Conservation (phyloP, 163 green algal species). For the Prototheca wickerhamii region DNA sequence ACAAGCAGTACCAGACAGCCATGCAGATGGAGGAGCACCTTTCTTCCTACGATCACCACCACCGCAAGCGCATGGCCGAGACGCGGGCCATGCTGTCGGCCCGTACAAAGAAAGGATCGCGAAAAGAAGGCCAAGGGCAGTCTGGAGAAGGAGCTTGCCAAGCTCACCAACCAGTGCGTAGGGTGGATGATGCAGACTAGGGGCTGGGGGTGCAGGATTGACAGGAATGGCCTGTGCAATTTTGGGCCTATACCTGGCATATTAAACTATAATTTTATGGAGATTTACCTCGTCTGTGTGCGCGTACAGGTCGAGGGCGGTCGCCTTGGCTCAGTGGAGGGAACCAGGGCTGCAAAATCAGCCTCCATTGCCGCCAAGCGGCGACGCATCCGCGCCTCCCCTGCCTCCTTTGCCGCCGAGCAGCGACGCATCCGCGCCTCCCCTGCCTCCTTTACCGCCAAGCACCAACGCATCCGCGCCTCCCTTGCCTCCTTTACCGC, state of each 20-base stretch:
- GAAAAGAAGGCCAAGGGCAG: neutral
- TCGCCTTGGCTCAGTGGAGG: neutral
- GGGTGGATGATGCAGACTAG: too few relatives aligned
- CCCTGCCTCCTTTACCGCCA: neutral
- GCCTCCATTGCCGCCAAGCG: too few relatives aligned
- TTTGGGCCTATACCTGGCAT: too few relatives aligned
- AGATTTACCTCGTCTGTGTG: neutral
- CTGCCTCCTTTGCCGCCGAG: too few relatives aligned
- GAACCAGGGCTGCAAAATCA: too few relatives aligned
- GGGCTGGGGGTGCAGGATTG: too few relatives aligned
- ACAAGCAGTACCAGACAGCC: slow-evolving; percentile 76
- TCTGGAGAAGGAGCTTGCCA: neutral
- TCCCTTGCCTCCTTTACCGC: neutral
- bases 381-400: neutral
- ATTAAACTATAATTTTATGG: too few relatives aligned
- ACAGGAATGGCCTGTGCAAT: too few relatives aligned
- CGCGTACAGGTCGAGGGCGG: neutral
- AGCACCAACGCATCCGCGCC: neutral
- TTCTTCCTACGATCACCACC: slow-evolving; percentile 83
- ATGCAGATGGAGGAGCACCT: slow-evolving; percentile 76
- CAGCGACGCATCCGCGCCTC: neutral
- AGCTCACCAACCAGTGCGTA: neutral
- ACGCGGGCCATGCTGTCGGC: slow-evolving; percentile 40
- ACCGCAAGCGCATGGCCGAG: slow-evolving; percentile 72
- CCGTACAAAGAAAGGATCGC: slow-evolving; percentile 14